A percentile compares a stretch with the other conserved stretches of the same genome.
These are phyloP conservation scores for Cryptosporidium andersoni DNA, from an alignment of 169 alveolate species.

Conservation along the genomic window DNA sequence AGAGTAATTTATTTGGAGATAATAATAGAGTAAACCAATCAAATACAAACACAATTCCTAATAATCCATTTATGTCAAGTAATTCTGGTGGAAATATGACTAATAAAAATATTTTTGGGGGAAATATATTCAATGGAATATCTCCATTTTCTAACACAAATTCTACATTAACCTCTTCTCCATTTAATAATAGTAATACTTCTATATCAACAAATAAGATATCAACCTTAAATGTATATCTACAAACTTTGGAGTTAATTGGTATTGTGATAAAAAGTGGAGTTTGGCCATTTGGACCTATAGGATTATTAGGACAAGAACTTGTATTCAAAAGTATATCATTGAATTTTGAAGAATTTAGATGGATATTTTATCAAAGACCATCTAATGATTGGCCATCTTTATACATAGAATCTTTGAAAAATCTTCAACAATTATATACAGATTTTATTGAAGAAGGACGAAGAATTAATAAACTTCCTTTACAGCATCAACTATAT, in stretches of 20 bases:
- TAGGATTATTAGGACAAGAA: constrained; percentile 29
- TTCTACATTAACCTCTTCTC: too few species aligned
- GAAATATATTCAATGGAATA: too few species aligned
- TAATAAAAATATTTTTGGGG: too few species aligned
- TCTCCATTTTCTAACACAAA: too few species aligned
- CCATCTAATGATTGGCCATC: constrained; percentile 12
- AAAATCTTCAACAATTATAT: background rate
- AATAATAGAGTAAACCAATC: background rate
- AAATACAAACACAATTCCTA: too few species aligned
- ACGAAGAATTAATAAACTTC: constrained; percentile 1
- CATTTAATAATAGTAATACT: background rate
- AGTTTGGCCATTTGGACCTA: constrained; percentile 67
- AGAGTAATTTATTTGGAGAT: constrained; percentile 17
- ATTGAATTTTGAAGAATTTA: constrained; percentile 48
- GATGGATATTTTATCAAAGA: constrained; percentile 57
- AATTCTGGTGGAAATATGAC: too few species aligned
- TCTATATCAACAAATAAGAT: background rate
- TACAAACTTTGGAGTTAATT: constrained; percentile 47
- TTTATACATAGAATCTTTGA: constrained; percentile 29
- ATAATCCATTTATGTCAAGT: too few species aligned
- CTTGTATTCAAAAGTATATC: constrained; percentile 36
- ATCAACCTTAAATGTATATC: background rate
- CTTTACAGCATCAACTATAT: constrained; percentile 16
- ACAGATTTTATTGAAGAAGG: constrained; percentile 34
- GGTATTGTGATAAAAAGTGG: constrained; percentile 60